Percentiles rank a stretch among this genome's conserved stretches.
Evolutionary conservation across 805 yeast species (phyloP).

Genomic region (Candida nonsorbophila): DNA sequence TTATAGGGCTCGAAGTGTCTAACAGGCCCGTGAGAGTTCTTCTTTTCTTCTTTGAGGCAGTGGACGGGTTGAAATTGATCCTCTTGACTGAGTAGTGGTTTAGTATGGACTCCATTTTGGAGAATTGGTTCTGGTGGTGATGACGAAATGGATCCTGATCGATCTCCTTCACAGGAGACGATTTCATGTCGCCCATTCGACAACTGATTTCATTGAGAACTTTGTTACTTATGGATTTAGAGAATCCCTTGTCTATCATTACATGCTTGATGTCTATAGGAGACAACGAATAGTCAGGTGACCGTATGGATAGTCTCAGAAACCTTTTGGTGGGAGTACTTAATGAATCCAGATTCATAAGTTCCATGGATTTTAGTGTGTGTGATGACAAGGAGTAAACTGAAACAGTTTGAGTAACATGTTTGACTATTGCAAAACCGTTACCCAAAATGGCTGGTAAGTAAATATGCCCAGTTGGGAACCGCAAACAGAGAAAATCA

Average conservation of each 20-base stretch:
- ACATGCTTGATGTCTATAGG: slow-evolving; percentile 7
- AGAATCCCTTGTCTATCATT: slow-evolving; percentile 43
- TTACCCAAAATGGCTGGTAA: too few species aligned
- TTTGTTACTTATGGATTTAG: slow-evolving; percentile 40
- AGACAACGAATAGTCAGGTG: slow-evolving; percentile 17
- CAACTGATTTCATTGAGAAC: slow-evolving; percentile 42
- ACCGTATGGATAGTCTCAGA: slow-evolving; percentile 22
- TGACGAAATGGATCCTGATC: neutral
- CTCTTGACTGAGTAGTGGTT: slow-evolving; percentile 41
- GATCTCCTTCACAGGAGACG: neutral
- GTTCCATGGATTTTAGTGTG: neutral
- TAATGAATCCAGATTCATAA: slow-evolving; percentile 13
- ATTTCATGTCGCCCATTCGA: slow-evolving; percentile 12
- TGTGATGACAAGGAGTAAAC: too few species aligned
- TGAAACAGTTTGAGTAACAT: too few species aligned
- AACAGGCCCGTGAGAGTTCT: slow-evolving; percentile 40
- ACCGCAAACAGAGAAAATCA: too few species aligned
- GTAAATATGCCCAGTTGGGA: too few species aligned
- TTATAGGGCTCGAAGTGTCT: too few species aligned
- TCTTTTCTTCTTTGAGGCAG: slow-evolving; percentile 14
- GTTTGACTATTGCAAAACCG: too few species aligned
- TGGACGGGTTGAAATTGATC: slow-evolving; percentile 2
- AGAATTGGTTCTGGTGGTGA: slow-evolving; percentile 1
- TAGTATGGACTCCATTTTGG: slow-evolving; percentile 45
- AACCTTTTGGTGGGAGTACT: slow-evolving; percentile 39